Percentiles rank a stretch among this genome's conserved stretches.
phyloP scores from a whole-genome alignment of 2,329 filamentous ascomycete genomes.

The Ophiostoma fasciatum region DNA sequence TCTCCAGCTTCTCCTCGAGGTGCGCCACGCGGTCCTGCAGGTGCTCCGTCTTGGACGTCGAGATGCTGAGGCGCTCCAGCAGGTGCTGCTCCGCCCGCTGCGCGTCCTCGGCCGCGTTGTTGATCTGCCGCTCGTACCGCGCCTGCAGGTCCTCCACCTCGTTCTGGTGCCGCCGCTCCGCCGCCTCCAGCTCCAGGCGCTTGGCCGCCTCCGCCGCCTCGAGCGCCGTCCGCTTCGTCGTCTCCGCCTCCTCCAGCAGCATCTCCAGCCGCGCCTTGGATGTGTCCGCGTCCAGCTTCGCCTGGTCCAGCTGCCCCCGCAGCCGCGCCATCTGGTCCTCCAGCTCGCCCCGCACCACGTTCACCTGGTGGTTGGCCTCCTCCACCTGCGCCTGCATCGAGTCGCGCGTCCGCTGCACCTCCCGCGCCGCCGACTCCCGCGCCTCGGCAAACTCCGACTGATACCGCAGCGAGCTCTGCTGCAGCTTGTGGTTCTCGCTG shows the following conservation, averaged over 20 bases:
- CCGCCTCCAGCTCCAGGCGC: conserved; percentile 30
- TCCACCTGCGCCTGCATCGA: conserved; percentile 73
- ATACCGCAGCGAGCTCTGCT: conserved; percentile 51
- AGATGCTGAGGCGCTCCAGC: conserved; percentile 65
- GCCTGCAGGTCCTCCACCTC: conserved; percentile 60
- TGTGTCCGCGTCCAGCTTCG: conserved; percentile 66
- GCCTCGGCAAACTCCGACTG: conserved; percentile 77
- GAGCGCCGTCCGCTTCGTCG: conserved; percentile 31
- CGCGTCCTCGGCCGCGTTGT: conserved; percentile 64
- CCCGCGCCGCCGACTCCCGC: conserved; percentile 60
- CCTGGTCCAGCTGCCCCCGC: conserved; percentile 60
- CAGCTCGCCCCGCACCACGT: conserved; percentile 65
- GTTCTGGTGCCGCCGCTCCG: conserved; percentile 46
- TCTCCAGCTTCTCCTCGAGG: conserved; percentile 80
- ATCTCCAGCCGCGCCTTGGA: conserved; percentile 70
- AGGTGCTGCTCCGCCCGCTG: conserved; percentile 67
- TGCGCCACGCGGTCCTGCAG: conserved; percentile 73
- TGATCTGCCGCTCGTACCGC: conserved; percentile 59
- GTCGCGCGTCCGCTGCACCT: conserved; percentile 67
- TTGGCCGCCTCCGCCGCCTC: conserved; percentile 18
- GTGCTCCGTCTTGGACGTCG: conserved; percentile 71
- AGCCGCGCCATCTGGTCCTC: conserved; percentile 64
- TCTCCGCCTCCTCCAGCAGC: conserved; percentile 66
- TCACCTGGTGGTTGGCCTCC: conserved; percentile 70
- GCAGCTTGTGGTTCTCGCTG: conserved; percentile 56